Base-by-base conservation (phyloP, 371 early-diverging fungal genomes). In the Conidiobolus coronatus region DNA sequence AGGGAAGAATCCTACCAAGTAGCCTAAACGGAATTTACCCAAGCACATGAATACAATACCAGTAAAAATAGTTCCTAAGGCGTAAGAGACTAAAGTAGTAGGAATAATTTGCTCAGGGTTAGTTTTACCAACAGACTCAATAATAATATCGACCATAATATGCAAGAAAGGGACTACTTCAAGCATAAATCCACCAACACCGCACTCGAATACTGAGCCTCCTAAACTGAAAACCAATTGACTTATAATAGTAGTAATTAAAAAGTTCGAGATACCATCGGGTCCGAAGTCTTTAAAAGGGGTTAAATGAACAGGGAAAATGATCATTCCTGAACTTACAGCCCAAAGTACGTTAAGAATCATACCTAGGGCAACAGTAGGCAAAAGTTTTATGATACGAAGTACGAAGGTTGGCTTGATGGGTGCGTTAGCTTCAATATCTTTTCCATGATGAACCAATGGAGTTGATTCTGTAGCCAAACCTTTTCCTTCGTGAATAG, bases 161-260 rank as follows among this genome's bases (percentile, higher is more conserved):
- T 94, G 82, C 41, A 91, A 59, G 59, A 90, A 89, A 1, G 92
- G 91, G 23, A 91, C 73, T 23, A 73, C 73, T 68, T 90, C 91
- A 51, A 93, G 84, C 77, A 89, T 90, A 89, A 90, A 91, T 50
- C 79, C 78, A 50, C 91, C 92, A 57, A 81, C 83, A 3, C 78
- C 94, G 33, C 92, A 90, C 24, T 72, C 68, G 67, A 93, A 93
- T 17, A 65, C 71, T 52, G 89, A 85, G 7, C 81, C 81, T 22
- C 88, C 87, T 17, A 68, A 57, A 8, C 88, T 78, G 54, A 75
- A 87, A 1, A 84, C 79, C 2, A 87, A 39, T 56, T 94, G 91
- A 6, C 85, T 68, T n/a, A 87, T 63, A 41, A 86, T 66, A 24
- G 87, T 81, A 51, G 79, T 82, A 19, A 79, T 73, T 66, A 77